phyloP scores from a whole-genome alignment of 768 basidiomycete species.

The Macrolepiota fuliginosa region DNA sequence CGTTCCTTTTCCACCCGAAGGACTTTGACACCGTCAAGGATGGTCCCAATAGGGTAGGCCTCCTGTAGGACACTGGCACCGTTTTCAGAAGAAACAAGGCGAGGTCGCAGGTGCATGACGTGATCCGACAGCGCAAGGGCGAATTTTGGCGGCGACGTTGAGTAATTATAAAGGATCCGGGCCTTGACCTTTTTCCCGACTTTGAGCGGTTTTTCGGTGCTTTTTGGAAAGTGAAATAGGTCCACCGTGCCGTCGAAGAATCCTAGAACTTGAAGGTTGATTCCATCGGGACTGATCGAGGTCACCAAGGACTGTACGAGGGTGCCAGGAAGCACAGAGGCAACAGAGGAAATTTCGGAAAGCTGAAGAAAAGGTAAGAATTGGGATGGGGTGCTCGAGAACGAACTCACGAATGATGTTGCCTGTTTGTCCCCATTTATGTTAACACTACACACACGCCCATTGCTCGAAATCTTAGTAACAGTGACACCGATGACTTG shows the following conservation, averaged over 20 bases:
- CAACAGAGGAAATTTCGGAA: constrained; percentile 73
- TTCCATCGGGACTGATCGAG: constrained; percentile 64
- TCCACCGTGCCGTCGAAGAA: constrained; percentile 93
- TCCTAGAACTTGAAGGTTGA: constrained; percentile 87
- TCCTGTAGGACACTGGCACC: constrained; percentile 37
- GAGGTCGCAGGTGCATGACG: constrained; percentile 53
- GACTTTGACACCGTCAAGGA: constrained; percentile 73
- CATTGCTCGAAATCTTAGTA: constrained; percentile 66
- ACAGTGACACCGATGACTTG: constrained; percentile 69
- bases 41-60: constrained; percentile 70
- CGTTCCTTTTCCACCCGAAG: constrained; percentile 74
- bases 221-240: constrained; percentile 64
- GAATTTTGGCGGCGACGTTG: constrained; percentile 76
- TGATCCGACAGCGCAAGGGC: constrained; percentile 77
- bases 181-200: constrained; percentile 79
- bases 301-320: constrained; percentile 85
- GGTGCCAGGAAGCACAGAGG: constrained; percentile 83
- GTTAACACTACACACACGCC: constrained; percentile 73
- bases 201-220: constrained; percentile 44
- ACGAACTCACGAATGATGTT: constrained; percentile 52
- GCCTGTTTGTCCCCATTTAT: constrained; percentile 46
- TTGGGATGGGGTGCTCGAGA: not conserved
- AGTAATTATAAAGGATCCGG: constrained; percentile 79
- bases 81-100: constrained; percentile 26
- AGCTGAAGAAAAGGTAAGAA: constrained; percentile 38